Evolutionary conservation across 371 early-diverging fungal species (phyloP).

Genomic region (Umbelopsis sp.): DNA sequence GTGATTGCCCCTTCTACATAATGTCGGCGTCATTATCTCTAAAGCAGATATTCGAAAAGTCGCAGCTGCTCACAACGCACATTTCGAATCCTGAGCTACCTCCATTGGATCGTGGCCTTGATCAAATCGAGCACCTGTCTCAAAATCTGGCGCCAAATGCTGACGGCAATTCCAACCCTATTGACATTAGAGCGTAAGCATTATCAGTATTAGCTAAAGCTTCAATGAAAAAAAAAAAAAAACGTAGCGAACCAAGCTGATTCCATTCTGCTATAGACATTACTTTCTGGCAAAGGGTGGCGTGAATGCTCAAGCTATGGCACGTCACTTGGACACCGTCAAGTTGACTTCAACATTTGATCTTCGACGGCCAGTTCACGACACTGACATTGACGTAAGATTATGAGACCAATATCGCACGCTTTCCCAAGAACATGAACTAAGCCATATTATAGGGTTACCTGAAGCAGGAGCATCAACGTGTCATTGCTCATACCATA

Average conservation of each 20-base stretch:
- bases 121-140: constrained; percentile 44
- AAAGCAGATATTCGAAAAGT: constrained; percentile 41
- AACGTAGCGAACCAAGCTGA: too few species aligned
- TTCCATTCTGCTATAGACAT: constrained; percentile 29
- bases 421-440: not conserved
- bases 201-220: not conserved
- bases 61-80: constrained; percentile 36
- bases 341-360: constrained; percentile 41
- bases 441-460: constrained; percentile 29
- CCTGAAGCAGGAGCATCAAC: constrained; percentile 1
- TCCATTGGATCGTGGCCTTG: constrained; percentile 43
- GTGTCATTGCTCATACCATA: constrained; percentile 3
- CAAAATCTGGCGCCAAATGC: constrained; percentile 32
- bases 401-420: not conserved
- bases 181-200: constrained; percentile 43
- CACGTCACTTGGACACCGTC: constrained; percentile 48
- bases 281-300: constrained; percentile 52
- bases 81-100: constrained; percentile 40
- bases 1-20: not conserved
- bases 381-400: constrained; percentile 45
- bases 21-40: constrained; percentile 25
- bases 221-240: not conserved
- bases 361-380: constrained; percentile 46
- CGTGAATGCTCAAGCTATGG: constrained; percentile 44
- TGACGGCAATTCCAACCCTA: constrained; percentile 21